Evolutionary conservation across 352 stramenopile genomes (phyloP).

Genomic region (Phytophthora sojae): DNA sequence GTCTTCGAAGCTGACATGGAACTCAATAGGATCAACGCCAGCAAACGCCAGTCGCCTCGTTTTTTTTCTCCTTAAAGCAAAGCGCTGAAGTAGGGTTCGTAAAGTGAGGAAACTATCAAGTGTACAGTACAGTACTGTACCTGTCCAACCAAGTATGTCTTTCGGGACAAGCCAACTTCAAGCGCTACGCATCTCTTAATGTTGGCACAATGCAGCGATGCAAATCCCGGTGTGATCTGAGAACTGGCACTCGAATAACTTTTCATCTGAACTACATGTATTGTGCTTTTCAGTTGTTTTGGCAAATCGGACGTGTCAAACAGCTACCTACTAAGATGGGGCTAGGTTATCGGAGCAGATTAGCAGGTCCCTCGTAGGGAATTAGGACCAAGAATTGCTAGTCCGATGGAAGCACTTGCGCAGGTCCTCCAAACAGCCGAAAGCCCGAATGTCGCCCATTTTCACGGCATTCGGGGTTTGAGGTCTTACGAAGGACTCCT

Average conservation of each 20-base stretch:
- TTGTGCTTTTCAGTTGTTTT: too few relatives aligned
- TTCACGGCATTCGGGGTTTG: too few relatives aligned
- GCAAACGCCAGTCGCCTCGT: background rate
- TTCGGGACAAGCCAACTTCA: background rate
- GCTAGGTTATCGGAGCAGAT: too few relatives aligned
- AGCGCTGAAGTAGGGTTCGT: background rate
- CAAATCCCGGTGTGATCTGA: constrained; percentile 18
- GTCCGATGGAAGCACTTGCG: too few relatives aligned
- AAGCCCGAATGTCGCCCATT: too few relatives aligned
- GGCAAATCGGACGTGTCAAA: too few relatives aligned
- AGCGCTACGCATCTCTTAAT: background rate
- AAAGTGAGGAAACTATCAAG: background rate
- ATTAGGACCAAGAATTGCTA: too few relatives aligned
- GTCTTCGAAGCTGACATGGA: background rate
- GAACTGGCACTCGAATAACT: background rate
- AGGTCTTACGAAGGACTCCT: too few relatives aligned
- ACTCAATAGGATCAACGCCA: background rate
- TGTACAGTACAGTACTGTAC: too few relatives aligned
- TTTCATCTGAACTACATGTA: background rate
- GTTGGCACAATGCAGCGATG: constrained; percentile 10
- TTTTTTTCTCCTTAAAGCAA: background rate
- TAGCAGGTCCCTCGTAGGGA: too few relatives aligned
- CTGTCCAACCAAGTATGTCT: background rate
- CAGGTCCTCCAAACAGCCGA: too few relatives aligned
- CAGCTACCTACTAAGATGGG: too few relatives aligned